Conservation (phyloP, 208 protist species). For the Leishmania mexicana region DNA sequence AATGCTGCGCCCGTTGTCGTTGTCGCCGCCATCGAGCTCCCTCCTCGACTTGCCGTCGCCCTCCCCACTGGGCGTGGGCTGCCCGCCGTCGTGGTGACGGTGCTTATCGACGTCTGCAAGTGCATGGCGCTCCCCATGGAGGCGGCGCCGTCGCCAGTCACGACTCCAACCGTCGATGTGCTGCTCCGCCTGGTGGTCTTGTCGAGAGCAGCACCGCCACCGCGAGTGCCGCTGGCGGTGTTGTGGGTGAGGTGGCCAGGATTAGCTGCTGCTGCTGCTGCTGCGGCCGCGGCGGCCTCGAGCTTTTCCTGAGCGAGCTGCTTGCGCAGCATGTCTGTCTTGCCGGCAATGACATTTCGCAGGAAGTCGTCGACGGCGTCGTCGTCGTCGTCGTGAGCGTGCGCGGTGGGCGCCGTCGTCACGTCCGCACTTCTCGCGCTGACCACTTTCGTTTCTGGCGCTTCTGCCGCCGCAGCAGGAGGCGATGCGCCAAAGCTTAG, state of each 20-base stretch:
- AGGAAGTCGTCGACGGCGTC: constrained; percentile 61
- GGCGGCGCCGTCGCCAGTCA: neutral
- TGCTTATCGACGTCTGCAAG: neutral
- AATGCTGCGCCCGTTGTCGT: neutral
- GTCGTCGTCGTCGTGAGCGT: constrained; percentile 17
- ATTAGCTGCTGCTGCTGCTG: constrained; percentile 6
- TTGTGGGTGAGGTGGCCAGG: neutral
- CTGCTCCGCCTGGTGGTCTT: neutral
- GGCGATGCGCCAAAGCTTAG: neutral
- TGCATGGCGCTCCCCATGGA: neutral
- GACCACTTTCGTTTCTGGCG: too few species aligned
- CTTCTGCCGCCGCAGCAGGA: neutral
- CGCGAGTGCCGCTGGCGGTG: neutral
- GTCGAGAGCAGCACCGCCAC: neutral
- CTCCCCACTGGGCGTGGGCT: neutral
- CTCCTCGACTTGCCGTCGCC: neutral
- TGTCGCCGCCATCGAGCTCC: neutral
- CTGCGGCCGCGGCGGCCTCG: constrained; percentile 28
- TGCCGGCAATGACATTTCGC: constrained; percentile 66
- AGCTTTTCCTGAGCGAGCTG: constrained; percentile 53
- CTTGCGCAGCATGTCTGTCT: constrained; percentile 58
- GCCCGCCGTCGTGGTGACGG: neutral
- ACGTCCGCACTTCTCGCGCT: neutral
- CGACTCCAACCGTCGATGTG: neutral
- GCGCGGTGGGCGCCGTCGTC: neutral